Evolutionary conservation across 2,329 filamentous ascomycete genomes (phyloP), one percentile per base, ranked within the genome.

Genomic region (Colletotrichum limetticola): DNA sequence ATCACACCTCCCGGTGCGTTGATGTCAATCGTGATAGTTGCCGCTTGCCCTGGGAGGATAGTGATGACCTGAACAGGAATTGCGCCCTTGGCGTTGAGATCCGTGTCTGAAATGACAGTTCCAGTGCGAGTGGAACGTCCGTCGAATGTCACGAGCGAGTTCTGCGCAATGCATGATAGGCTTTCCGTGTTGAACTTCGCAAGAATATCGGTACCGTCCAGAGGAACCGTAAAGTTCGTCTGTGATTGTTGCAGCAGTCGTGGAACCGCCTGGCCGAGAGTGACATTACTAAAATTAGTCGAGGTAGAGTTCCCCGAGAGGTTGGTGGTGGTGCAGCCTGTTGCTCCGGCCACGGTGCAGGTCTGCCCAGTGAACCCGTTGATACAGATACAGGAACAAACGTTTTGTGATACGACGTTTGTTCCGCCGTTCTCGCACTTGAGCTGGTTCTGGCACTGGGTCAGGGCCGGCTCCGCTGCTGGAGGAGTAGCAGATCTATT

Each of bases 331-430:
- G 88, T 88, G 77, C 89, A 91, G 19, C 88, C 88, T 52, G 85
- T 81, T 1, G 85, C 80, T 61, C 85, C 85, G 1, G 82, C 80
- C 28, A 82, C 80, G 5, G 85, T 86, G 78, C 89, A 91, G 72
- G 88, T 85, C 26, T 83, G 82, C 16, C 89, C 88, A 0, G 93
- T 95, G 80, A 96, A 98, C 1, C 95, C 95, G 77, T 97, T 95
- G 26, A 92, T 91, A 82, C 96, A 99, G 56, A 98, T 91, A 80
- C 96, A 99, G 14, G 92, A 92, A 83, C 96, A 98, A 24, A 88
- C 85, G 4, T 90, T 89, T 69, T 90, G 86, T 19, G 88, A 90
- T 24, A 95, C 82, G 19, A 96, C 89, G 68, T 92, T 95, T 22
- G 92, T 91, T 32, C 96, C 96, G 11, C 94, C 95, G 75, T 98